Evolutionary conservation across 257 asterid genomes (phyloP), one percentile per base, ranked within the genome.

Genomic region (Anisodus acutangulus): DNA sequence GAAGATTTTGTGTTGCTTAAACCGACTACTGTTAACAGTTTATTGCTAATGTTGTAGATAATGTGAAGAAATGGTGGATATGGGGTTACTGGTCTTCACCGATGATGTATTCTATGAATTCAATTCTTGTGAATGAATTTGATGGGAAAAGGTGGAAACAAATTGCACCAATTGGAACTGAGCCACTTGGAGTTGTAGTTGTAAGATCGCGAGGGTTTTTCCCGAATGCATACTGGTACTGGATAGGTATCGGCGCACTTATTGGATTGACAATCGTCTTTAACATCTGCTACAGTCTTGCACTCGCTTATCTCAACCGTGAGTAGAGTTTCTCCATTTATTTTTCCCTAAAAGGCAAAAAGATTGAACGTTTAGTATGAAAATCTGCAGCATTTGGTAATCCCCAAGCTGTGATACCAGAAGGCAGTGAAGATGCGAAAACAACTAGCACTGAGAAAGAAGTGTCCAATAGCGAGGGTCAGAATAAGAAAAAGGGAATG

Each of bases 401-500:
- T 6, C 60, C 79, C 2, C 51, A 19, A 58, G 45, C 26, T 39
- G 13, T 82, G 43, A 66, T 16, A 53, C 31, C 54, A 5, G 37
- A 54, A 82, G 79, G 35, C 45, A 9, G 19, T 15, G 66, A 66
- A 59, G 83, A 63, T 80, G 55, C 80, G 19, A 47, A 72, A 47
- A 72, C n/a, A 19, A 47, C 19, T 16, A 19, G 3, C 80, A 47
- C 4, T 72, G 59, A 47, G 11, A 47, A 72, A 47, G 80, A 58
- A 22, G 8, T 13, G 17, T 59, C 55, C 58, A 80, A 43, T 43
- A 47, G 45, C 60, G 41, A 19, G 6, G 74, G 43, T 17, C 16
- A 86, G 41, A 84, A 47, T 13, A 74, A 58, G 51, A 87, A 72
- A 79, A 83, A 74, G 79, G 92, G 93, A 81, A 88, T 92, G 86